Conservation (phyloP, 176 grass and related monocot species). For the Zoysia japonica region DNA sequence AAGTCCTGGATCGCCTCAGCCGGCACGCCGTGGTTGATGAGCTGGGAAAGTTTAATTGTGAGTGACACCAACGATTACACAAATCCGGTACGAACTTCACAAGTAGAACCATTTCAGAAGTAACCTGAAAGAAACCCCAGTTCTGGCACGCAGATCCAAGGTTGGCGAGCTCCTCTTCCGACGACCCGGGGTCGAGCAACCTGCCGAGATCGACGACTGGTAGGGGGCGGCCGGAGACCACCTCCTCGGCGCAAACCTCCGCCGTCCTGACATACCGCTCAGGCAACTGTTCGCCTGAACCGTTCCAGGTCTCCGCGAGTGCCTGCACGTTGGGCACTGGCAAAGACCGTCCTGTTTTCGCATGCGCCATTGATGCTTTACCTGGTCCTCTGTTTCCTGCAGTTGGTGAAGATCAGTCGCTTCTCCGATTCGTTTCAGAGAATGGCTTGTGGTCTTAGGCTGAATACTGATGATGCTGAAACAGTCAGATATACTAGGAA, state of each 20-base stretch:
- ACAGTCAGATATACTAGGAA: background rate
- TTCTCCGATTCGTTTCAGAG: background rate
- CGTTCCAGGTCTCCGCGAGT: constrained; percentile 31
- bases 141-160: constrained; percentile 48
- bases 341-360: constrained; percentile 20
- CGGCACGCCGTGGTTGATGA: constrained; percentile 41
- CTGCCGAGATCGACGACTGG: constrained; percentile 49
- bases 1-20: constrained; percentile 23
- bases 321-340: constrained; percentile 54
- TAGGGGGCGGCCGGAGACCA: constrained; percentile 16
- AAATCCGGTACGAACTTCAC: background rate
- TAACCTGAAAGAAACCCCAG: constrained; percentile 71
- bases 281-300: constrained; percentile 26
- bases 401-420: background rate
- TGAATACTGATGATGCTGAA: background rate
- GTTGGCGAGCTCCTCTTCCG: constrained; percentile 30
- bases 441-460: background rate
- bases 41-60: background rate
- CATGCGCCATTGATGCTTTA: constrained; percentile 26
- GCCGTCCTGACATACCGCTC: constrained; percentile 40
- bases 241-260: constrained; percentile 11
- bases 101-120: background rate
- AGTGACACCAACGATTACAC: background rate
- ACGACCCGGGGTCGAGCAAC: constrained; percentile 37
- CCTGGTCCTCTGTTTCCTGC: background rate